phyloP scores from a whole-genome alignment of 805 yeast genomes.

The Candida taoyuanica region DNA sequence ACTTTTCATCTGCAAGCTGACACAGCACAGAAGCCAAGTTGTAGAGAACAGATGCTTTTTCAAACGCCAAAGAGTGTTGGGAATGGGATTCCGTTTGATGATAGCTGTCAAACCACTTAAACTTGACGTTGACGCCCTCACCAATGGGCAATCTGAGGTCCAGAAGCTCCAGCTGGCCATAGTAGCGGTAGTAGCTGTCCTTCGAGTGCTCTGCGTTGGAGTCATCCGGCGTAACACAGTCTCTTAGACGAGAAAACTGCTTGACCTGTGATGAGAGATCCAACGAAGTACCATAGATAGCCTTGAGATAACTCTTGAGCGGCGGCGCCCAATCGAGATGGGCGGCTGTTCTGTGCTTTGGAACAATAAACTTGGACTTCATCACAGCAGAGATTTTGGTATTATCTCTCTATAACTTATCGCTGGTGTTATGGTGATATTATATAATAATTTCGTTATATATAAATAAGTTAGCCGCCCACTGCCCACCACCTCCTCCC shows the following conservation, averaged over 20 bases:
- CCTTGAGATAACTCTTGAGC: constrained; percentile 49
- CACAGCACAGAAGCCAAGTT: constrained; percentile 67
- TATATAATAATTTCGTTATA: too few relatives aligned
- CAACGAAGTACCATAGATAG: constrained; percentile 57
- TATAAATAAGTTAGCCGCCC: background rate
- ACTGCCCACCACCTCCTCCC: background rate
- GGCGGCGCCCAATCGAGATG: constrained; percentile 65
- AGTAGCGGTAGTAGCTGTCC: constrained; percentile 61
- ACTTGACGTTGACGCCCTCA: constrained; percentile 52
- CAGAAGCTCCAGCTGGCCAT: constrained; percentile 74
- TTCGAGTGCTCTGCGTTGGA: constrained; percentile 47
- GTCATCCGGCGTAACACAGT: constrained; percentile 34
- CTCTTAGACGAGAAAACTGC: constrained; percentile 43
- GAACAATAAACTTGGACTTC: constrained; percentile 22
- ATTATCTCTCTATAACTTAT: too few relatives aligned
- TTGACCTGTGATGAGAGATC: constrained; percentile 61
- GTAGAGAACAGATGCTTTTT: constrained; percentile 79
- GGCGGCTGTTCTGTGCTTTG: constrained; percentile 40
- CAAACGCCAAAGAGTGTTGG: constrained; percentile 84
- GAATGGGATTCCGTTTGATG: constrained; percentile 41
- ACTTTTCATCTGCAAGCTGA: constrained; percentile 39
- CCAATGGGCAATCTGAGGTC: constrained; percentile 70
- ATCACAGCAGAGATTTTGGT: constrained; percentile 3
- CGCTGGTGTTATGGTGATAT: too few relatives aligned
- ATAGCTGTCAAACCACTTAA: constrained; percentile 81